Conservation (phyloP, 352 stramenopile genomes). For the Pythium periplocum region DNA sequence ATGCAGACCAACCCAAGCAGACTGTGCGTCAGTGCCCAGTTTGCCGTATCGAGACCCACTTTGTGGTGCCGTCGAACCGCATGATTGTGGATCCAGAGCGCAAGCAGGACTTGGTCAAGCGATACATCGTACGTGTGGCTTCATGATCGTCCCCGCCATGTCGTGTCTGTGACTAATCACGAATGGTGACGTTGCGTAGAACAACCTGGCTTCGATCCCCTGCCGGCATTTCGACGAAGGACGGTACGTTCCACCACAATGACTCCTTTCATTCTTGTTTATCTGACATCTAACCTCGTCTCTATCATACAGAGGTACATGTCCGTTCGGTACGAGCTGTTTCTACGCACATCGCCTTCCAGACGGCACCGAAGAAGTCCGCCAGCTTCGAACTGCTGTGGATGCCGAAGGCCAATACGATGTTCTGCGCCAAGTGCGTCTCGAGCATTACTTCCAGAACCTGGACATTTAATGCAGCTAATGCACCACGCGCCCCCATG, state of each 20-base stretch:
- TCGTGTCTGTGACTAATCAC: too few relatives aligned
- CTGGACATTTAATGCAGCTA: conserved; percentile 11
- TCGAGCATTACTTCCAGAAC: conserved; percentile 64
- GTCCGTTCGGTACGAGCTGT: conserved; percentile 83
- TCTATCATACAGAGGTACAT: conserved; percentile 40
- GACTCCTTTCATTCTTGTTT: too few relatives aligned
- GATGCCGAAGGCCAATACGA: conserved; percentile 73
- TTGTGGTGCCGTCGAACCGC: conserved; percentile 80
- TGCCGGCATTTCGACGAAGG: conserved; percentile 84
- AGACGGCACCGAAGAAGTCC: conserved; percentile 51
- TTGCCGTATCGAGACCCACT: conserved; percentile 73
- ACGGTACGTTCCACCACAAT: conserved; percentile 25
- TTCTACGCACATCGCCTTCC: conserved; percentile 80
- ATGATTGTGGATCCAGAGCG: conserved; percentile 62
- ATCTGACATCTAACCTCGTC: too few relatives aligned
- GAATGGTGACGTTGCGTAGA: conserved; percentile 14
- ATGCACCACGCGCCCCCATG: too few relatives aligned
- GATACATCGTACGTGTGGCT: conserved; percentile 46
- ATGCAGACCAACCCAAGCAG: conserved; percentile 62
- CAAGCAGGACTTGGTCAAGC: conserved; percentile 61
- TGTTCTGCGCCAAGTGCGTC: conserved; percentile 61
- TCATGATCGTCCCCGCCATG: too few relatives aligned
- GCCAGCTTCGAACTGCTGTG: conserved; percentile 65
- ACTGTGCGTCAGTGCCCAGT: conserved; percentile 74
- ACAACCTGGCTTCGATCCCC: conserved; percentile 68